Conservation (phyloP, 352 stramenopile genomes). For the Ochromonadaceae sp. region DNA sequence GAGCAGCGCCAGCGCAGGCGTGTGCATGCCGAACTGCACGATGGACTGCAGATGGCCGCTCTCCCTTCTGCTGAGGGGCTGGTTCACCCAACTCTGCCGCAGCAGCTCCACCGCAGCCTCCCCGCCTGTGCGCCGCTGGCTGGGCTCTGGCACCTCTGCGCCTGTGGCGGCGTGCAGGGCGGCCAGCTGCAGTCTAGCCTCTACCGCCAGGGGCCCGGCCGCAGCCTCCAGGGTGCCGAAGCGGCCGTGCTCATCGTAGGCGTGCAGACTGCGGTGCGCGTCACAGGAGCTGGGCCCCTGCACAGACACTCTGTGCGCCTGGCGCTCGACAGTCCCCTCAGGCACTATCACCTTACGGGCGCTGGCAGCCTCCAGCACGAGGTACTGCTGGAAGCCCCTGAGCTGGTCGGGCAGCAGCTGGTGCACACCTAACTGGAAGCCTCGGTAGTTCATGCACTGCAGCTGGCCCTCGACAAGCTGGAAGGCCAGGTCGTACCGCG, state of each 20-base stretch:
- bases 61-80: conserved; percentile 4
- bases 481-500: conserved; percentile 14
- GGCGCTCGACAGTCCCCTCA: no score
- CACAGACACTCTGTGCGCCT: not conserved
- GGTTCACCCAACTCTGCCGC: conserved; percentile 8
- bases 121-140: not conserved
- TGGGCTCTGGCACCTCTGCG: conserved; percentile 12
- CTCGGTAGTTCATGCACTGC: no score
- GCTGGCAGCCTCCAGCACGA: not conserved
- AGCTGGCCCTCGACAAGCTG: not conserved
- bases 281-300: no score
- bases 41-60: not conserved
- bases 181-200: conserved; percentile 16
- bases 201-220: no score
- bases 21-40: no score
- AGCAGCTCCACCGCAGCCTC: conserved; percentile 16
- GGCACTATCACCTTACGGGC: conserved; percentile 6
- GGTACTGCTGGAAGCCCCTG: conserved; percentile 11
- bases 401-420: conserved; percentile 2
- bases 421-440: not conserved
- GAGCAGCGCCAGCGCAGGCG: no score
- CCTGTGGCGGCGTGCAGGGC: conserved; percentile 15
- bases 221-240: no score
- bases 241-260: no score
- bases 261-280: no score